Base-by-base conservation (phyloP, 2,329 filamentous ascomycete species). In the Penicillium polonicum region DNA sequence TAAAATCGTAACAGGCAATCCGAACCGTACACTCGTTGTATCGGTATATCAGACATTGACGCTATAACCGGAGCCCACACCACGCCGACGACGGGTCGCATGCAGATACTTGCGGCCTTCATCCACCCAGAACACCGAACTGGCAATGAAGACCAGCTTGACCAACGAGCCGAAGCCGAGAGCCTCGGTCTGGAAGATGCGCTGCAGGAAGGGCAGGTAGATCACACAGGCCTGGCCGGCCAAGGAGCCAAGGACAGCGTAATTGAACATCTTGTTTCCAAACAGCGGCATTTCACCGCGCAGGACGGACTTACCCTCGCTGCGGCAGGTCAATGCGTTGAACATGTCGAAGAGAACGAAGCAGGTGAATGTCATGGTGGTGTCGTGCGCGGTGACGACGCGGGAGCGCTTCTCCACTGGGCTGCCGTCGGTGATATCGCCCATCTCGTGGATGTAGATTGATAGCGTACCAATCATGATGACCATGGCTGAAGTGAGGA, bases 271-370 rank as follows among this genome's bases (percentile, higher is more conserved):
- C 59, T 87, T 88, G 72, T 99, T 99, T 9, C 88, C 86, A 57
- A 94, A 89, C 13, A 96, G 74, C 9, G 89, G 86, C 50, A 96
- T 82, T 72, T 99, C 92, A 41, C 94, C 93, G 27, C 88, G 83
- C 4, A 99, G 83, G 5, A 99, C 82, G 12, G 90, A 95, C 74
- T 97, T 97, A 61, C 85, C 87, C 72, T 96, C 92, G 8, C 90
- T 95, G 48, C 94, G 90, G 76, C 94, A 99, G 17, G 91, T 88
- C 23, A 99, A 82, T 2, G 94, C 94, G 75, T 99, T 97, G 82
- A 97, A 97, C 94, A 99, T 99, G 80, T 99, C 94, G 76, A 97
- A 99, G 53, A 99, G 85, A 45, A 99, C 94, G 72, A 99, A 99
- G 77, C 92, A 96, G 6, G 94, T 99, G 73, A 99, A 99, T 0